These are phyloP conservation scores for Tolypocladium ophioglossoides DNA, from an alignment of 2,329 filamentous ascomycete genomes.

Conservation along the genomic window DNA sequence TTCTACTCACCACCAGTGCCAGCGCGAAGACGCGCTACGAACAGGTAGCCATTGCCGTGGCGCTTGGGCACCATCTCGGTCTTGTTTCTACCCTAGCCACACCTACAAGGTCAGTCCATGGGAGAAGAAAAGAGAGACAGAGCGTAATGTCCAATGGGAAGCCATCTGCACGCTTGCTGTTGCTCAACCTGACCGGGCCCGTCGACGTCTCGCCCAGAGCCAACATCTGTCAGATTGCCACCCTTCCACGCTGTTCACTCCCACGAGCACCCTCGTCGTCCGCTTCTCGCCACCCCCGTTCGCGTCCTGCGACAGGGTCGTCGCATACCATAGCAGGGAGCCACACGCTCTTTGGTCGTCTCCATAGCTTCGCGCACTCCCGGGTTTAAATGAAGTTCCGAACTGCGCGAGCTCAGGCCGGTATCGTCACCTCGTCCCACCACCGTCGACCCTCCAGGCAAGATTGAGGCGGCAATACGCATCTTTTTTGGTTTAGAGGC, in stretches of 20 bases:
- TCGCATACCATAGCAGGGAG: background rate
- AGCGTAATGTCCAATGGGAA: conserved; percentile 3
- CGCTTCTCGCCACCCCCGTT: background rate
- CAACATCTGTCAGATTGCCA: background rate
- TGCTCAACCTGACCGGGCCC: conserved; percentile 1
- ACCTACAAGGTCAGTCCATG: conserved; percentile 2
- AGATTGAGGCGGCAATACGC: background rate
- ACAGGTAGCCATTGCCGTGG: background rate
- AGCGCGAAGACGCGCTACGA: conserved; percentile 2
- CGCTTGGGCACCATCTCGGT: conserved; percentile 2
- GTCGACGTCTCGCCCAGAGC: background rate
- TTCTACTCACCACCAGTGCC: conserved; percentile 1
- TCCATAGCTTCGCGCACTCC: background rate
- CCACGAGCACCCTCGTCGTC: background rate
- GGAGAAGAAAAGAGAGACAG: conserved; percentile 4
- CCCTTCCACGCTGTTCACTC: background rate
- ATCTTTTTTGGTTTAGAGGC: background rate
- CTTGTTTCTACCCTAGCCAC: conserved; percentile 4
- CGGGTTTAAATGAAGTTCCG: background rate
- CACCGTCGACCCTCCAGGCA: background rate
- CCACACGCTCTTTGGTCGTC: background rate
- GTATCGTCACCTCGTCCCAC: background rate
- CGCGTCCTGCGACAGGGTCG: background rate
- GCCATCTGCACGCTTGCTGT: background rate
- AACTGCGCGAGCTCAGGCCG: background rate